Evolutionary conservation across 306 rosid genomes (phyloP).

Genomic region (Lathyrus tuberosus): DNA sequence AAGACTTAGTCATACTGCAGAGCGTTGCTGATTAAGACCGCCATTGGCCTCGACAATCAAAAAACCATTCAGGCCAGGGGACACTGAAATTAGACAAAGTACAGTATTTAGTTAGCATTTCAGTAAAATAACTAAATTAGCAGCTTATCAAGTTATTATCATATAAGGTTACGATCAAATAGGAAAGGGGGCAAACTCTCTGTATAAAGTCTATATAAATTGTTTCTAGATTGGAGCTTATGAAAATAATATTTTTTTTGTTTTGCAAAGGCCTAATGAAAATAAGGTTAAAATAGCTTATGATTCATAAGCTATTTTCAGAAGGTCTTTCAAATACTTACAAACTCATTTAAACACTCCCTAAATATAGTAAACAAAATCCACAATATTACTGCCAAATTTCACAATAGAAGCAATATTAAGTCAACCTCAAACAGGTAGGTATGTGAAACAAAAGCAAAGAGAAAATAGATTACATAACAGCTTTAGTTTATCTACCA

Average conservation of each 20-base stretch:
- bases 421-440: not conserved
- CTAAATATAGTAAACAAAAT: not conserved
- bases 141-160: not conserved
- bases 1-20: conserved; percentile 62
- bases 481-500: conserved; percentile 49
- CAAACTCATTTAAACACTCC: not conserved
- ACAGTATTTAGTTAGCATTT: conserved; percentile 1
- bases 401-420: conserved; percentile 22
- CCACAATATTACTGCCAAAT: conserved; percentile 3
- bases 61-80: conserved; percentile 64
- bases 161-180: not conserved
- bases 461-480: conserved; percentile 1
- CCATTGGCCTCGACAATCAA: conserved; percentile 94
- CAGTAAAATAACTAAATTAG: conserved; percentile 4
- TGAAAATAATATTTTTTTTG: not conserved
- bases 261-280: not conserved
- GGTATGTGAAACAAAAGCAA: not conserved
- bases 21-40: conserved; percentile 97
- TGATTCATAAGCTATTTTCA: not conserved
- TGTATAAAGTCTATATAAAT: not conserved
- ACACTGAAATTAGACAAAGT: conserved; percentile 54
- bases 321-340: not conserved
- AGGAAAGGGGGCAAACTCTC: not conserved
- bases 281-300: not conserved
- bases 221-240: not conserved